Evolutionary conservation across 768 basidiomycete genomes (phyloP).

Genomic region (Pulveroboletus sp.): DNA sequence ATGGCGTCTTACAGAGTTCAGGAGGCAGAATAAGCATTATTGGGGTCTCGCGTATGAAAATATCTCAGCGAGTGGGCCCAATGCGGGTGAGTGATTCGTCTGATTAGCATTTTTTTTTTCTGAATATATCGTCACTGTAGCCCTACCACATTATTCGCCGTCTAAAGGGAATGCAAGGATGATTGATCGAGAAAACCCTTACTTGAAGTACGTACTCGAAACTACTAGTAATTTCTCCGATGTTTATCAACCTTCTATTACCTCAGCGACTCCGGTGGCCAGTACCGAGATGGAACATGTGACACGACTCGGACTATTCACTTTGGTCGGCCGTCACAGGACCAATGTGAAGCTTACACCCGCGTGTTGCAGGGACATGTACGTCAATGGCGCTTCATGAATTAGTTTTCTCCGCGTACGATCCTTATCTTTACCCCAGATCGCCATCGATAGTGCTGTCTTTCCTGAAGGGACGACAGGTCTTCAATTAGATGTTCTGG

Average conservation of each 20-base stretch:
- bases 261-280: constrained; percentile 85
- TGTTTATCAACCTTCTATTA: constrained; percentile 13
- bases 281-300: constrained; percentile 88
- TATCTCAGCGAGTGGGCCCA: constrained; percentile 86
- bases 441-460: constrained; percentile 85
- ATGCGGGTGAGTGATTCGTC: constrained; percentile 55
- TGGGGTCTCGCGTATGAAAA: constrained; percentile 88
- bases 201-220: constrained; percentile 69
- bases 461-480: constrained; percentile 93
- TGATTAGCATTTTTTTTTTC: neutral
- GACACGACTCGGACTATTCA: constrained; percentile 81
- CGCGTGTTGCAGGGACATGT: constrained; percentile 96
- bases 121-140: constrained; percentile 32
- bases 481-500: constrained; percentile 79
- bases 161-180: constrained; percentile 61
- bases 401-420: constrained; percentile 11
- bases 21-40: constrained; percentile 67
- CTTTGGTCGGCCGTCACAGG: constrained; percentile 83
- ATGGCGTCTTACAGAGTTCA: constrained; percentile 75
- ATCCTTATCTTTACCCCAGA: constrained; percentile 44
- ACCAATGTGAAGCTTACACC: constrained; percentile 89
- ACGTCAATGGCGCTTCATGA: constrained; percentile 35
- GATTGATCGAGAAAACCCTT: constrained; percentile 79
- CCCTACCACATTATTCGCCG: constrained; percentile 91
- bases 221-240: constrained; percentile 10